Percentiles rank a stretch among this genome's conserved stretches.
Evolutionary conservation across 495 filamentous ascomycete species (phyloP).

Genomic region (Bryoglossum gracile): DNA sequence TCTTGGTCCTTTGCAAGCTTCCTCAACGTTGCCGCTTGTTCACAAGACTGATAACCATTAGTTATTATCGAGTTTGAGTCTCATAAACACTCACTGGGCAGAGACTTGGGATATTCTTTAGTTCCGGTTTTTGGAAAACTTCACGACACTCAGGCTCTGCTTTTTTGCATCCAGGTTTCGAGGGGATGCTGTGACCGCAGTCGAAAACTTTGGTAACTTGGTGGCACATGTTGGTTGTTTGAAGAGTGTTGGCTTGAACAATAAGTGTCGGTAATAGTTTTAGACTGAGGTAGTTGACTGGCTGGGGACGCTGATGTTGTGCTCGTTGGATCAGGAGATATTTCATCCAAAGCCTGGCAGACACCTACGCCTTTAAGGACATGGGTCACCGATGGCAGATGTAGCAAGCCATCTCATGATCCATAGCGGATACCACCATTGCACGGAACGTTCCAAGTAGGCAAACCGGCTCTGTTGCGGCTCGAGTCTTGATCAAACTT

Average conservation of each 20-base stretch:
- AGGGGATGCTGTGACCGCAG: slow-evolving; percentile 14
- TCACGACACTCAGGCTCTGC: slow-evolving; percentile 10
- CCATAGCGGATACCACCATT: neutral
- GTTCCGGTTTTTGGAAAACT: slow-evolving; percentile 16
- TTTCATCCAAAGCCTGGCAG: too few relatives aligned
- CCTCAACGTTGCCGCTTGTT: slow-evolving; percentile 3
- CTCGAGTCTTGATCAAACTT: neutral
- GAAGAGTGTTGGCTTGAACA: too few relatives aligned
- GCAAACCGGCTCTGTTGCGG: neutral
- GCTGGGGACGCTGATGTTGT: too few relatives aligned
- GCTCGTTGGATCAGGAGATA: too few relatives aligned
- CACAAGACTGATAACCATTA: slow-evolving; percentile 8
- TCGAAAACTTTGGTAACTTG: slow-evolving; percentile 19
- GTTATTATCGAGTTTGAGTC: neutral
- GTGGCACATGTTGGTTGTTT: slow-evolving; percentile 16
- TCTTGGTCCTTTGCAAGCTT: neutral
- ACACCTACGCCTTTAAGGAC: neutral
- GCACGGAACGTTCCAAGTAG: neutral
- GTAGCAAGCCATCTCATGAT: slow-evolving; percentile 7
- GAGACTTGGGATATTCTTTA: slow-evolving; percentile 8
- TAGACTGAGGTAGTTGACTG: too few relatives aligned
- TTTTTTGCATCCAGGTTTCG: slow-evolving; percentile 12
- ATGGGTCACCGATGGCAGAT: neutral
- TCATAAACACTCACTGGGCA: slow-evolving; percentile 10
- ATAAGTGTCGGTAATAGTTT: too few relatives aligned